phyloP scores from a whole-genome alignment of 805 yeast genomes.

The Ascoidea asiatica region DNA sequence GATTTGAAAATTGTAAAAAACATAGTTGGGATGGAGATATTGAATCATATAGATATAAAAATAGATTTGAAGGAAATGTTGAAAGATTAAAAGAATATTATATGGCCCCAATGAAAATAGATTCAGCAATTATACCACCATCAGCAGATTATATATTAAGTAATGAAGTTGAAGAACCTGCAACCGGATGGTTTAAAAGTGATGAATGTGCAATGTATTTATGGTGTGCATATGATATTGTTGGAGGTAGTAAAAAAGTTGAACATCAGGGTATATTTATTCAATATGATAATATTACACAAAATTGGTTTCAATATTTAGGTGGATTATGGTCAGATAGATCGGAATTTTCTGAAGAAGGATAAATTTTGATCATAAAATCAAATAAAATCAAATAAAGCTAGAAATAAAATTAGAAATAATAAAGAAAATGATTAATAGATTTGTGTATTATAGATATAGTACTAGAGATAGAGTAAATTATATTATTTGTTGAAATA shows the following conservation, averaged over 20 bases:
- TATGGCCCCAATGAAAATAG: conserved; percentile 23
- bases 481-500: too few relatives aligned
- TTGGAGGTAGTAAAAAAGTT: conserved; percentile 1
- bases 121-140: conserved; percentile 36
- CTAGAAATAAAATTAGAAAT: too few relatives aligned
- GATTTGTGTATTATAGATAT: too few relatives aligned
- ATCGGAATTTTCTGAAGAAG: too few relatives aligned
- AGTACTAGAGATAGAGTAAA: too few relatives aligned
- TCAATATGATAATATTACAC: conserved; percentile 4
- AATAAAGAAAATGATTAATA: too few relatives aligned
- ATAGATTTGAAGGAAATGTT: conserved; percentile 4
- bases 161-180: neutral
- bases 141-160: conserved; percentile 24
- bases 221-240: conserved; percentile 8
- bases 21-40: conserved; percentile 20
- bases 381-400: too few relatives aligned
- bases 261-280: conserved; percentile 2
- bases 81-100: conserved; percentile 21
- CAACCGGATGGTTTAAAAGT: conserved; percentile 6
- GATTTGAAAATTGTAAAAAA: conserved; percentile 34
- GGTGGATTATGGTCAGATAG: conserved; percentile 5
- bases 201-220: conserved; percentile 4
- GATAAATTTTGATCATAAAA: too few relatives aligned
- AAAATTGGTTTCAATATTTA: conserved; percentile 6
- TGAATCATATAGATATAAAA: conserved; percentile 14